phyloP scores from a whole-genome alignment of 345 rosid genomes.

The Cardamine resedifolia region DNA sequence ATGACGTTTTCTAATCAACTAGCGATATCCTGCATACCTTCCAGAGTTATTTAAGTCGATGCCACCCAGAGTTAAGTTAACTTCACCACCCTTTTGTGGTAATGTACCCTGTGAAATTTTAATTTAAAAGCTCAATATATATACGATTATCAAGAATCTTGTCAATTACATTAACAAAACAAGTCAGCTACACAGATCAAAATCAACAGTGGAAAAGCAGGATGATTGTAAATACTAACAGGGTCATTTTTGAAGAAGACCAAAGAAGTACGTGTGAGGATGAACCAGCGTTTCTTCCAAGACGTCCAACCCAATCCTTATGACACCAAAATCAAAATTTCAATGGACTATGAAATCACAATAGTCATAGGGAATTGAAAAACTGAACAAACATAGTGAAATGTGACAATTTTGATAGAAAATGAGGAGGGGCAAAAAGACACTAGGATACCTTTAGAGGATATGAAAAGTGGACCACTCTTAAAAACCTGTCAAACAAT shows the following conservation, averaged over 20 bases:
- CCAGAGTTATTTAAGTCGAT: conserved; percentile 97
- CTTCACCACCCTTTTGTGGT: conserved; percentile 95
- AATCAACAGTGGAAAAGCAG: not conserved
- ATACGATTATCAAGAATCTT: conserved; percentile 17
- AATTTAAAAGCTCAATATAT: conserved; percentile 19
- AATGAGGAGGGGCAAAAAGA: conserved; percentile 3
- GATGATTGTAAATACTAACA: conserved; percentile 53
- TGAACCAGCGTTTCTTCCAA: conserved; percentile 99
- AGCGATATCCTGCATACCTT: conserved; percentile 49
- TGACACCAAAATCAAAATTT: conserved; percentile 16
- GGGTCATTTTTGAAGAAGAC: conserved; percentile 98
- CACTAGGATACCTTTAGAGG: conserved; percentile 80
- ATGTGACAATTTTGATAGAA: conserved; percentile 14
- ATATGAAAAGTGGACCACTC: conserved; percentile 97
- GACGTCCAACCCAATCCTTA: conserved; percentile 99
- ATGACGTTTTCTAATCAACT: not conserved
- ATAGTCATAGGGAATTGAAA: conserved; percentile 1
- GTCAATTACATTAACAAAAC: not conserved
- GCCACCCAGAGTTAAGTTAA: conserved; percentile 92
- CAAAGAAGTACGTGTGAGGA: conserved; percentile 93
- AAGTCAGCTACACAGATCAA: not conserved
- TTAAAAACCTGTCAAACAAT: conserved; percentile 71
- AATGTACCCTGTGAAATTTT: conserved; percentile 64
- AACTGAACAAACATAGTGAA: not conserved
- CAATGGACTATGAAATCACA: conserved; percentile 11